Base-by-base conservation (phyloP, 345 rosid genomes). In the Euphorbia pulcherrima region DNA sequence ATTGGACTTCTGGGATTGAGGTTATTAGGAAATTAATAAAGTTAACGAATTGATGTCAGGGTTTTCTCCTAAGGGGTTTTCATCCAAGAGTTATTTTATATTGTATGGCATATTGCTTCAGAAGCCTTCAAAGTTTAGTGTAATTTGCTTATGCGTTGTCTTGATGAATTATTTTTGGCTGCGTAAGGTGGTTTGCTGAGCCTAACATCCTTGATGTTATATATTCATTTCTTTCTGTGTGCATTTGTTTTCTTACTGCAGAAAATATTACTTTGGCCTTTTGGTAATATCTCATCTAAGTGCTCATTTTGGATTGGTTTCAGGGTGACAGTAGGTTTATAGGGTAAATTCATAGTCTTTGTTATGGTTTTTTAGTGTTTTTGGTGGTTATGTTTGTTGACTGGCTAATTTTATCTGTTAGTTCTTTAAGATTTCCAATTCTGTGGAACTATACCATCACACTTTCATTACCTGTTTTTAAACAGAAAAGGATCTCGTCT, bases 401-500 rank as follows among this genome's bases (percentile, higher is more conserved):
- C 4, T 67, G 44, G 51, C 20, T 40, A 2, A 6, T 65, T 44
- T 18, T 68, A 18, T 44, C 46, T n/a, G 8, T 16, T 56, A 16
- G 10, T 8, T 46, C 3, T 39, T 23, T 33, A 6, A 4, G 9
- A 51, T 54, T 16, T 4, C 20, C 46, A n/a, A 59, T 21, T 0
- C 48, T 60, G 20, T 47, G 20, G 24, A 63, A 35, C 44, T 26
- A 27, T 64, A 29, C 56, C 30, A 6, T 24, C 37, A 29, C 57
- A 33, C 50, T 29, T 40, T 58, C 33, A 5, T 57, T 56, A 11
- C 64, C 27, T 37, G 26, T 48, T 65, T 17, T 52, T 40, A 28
- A 35, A 65, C 79, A 75, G 79, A 69, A 75, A 41, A 27, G 79
- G 79, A 24, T 70, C 79, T 65, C 63, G 72, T 24, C 68, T 70